phyloP scores from a whole-genome alignment of 192 early-diverging fungal genomes.

The Ambispora gerdemannii region DNA sequence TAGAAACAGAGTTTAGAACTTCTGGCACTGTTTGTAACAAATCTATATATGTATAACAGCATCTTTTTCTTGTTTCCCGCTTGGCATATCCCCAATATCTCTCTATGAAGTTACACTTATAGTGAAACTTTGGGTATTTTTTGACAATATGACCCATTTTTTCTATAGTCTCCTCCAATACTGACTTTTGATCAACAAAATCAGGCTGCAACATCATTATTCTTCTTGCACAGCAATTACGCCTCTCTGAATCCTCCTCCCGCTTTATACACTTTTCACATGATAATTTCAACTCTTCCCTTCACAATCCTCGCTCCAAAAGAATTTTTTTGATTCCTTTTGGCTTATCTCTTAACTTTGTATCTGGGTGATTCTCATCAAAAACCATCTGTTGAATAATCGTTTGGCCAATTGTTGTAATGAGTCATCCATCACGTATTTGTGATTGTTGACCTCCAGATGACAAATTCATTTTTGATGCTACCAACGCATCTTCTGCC shows the following conservation, averaged over 20 bases:
- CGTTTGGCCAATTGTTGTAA: background rate
- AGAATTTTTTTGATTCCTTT: slow-evolving; percentile 38
- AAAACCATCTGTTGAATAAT: slow-evolving; percentile 29
- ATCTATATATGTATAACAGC: slow-evolving; percentile 12
- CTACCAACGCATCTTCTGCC: slow-evolving; percentile 33
- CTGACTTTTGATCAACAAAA: slow-evolving; percentile 2
- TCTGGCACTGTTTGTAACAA: background rate
- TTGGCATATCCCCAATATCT: slow-evolving; percentile 19
- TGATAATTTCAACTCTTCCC: slow-evolving; percentile 8
- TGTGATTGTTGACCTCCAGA: slow-evolving; percentile 21
- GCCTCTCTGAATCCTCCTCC: background rate
- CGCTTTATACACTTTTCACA: slow-evolving; percentile 25
- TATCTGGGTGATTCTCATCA: slow-evolving; percentile 24
- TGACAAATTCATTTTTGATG: slow-evolving; percentile 29
- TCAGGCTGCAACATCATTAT: background rate
- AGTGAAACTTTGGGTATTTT: slow-evolving; percentile 24
- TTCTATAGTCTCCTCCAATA: slow-evolving; percentile 16
- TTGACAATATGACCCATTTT: slow-evolving; percentile 12
- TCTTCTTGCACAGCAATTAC: background rate
- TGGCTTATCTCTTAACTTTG: slow-evolving; percentile 30
- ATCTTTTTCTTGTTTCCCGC: slow-evolving; percentile 10
- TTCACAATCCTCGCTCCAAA: slow-evolving; percentile 28
- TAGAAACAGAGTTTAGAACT: slow-evolving; percentile 5
- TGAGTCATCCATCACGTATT: slow-evolving; percentile 23
- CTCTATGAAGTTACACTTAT: slow-evolving; percentile 20